Evolutionary conservation across 78 protist genomes (phyloP).

Genomic region (Pirum gemmata): DNA sequence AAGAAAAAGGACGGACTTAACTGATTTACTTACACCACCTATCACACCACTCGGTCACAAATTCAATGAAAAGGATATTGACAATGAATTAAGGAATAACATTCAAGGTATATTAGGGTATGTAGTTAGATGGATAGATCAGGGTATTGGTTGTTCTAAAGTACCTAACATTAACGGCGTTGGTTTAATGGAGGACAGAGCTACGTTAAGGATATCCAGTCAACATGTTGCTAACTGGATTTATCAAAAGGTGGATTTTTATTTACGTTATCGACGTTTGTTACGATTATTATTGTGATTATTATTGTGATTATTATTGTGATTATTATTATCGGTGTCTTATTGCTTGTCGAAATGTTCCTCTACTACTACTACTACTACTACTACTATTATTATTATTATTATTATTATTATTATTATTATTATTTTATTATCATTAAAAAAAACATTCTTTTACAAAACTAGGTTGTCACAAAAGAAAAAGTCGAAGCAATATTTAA

Average conservation of each 20-base stretch:
- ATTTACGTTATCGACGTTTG: too few relatives aligned
- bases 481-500: not conserved
- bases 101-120: conserved; percentile 39
- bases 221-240: conserved; percentile 46
- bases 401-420: too few relatives aligned
- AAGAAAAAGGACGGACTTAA: not conserved
- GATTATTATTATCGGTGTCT: too few relatives aligned
- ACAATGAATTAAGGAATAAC: conserved; percentile 3
- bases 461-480: not conserved
- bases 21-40: conserved; percentile 36
- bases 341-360: too few relatives aligned
- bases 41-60: not conserved
- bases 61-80: conserved; percentile 1
- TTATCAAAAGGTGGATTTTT: conserved; percentile 16
- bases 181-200: conserved; percentile 42
- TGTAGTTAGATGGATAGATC: conserved; percentile 44
- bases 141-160: conserved; percentile 36
- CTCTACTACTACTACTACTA: too few relatives aligned
- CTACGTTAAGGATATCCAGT: conserved; percentile 10
- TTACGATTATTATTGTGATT: too few relatives aligned
- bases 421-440: too few relatives aligned
- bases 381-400: too few relatives aligned
- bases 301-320: too few relatives aligned
- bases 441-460: too few relatives aligned
- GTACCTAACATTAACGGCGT: conserved; percentile 25